Evolutionary conservation across 306 rosid genomes (phyloP).

Genomic region (Prinsepia uniflora): DNA sequence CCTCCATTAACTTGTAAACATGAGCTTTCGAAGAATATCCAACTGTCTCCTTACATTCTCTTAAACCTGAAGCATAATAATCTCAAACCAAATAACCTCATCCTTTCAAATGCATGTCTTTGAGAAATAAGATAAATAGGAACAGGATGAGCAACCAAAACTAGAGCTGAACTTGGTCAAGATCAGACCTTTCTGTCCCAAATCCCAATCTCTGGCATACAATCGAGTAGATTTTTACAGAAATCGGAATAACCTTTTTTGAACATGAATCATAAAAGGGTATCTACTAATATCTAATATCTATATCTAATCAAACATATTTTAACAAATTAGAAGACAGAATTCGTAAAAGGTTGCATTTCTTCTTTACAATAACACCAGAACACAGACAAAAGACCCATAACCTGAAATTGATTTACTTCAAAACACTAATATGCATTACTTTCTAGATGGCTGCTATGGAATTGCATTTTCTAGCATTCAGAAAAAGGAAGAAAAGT

Average conservation of each 20-base stretch:
- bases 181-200: not conserved
- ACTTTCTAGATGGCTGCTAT: not conserved
- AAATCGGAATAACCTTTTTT: too few species aligned
- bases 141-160: not conserved
- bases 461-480: not conserved
- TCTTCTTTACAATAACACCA: not conserved
- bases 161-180: not conserved
- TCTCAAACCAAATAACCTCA: not conserved
- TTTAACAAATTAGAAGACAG: too few species aligned
- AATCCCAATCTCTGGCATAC: not conserved
- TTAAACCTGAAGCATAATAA: not conserved
- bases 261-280: too few species aligned
- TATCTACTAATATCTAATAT: too few species aligned
- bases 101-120: not conserved
- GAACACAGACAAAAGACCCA: not conserved
- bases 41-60: not conserved
- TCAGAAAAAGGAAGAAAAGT: not conserved
- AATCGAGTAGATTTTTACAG: not conserved
- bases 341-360: too few species aligned
- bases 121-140: not conserved
- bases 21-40: too few species aligned
- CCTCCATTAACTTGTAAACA: too few species aligned
- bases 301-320: too few species aligned
- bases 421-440: not conserved
- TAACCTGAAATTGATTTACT: not conserved